phyloP scores from a whole-genome alignment of 257 asterid species.

The Jaltomata sinuosa region DNA sequence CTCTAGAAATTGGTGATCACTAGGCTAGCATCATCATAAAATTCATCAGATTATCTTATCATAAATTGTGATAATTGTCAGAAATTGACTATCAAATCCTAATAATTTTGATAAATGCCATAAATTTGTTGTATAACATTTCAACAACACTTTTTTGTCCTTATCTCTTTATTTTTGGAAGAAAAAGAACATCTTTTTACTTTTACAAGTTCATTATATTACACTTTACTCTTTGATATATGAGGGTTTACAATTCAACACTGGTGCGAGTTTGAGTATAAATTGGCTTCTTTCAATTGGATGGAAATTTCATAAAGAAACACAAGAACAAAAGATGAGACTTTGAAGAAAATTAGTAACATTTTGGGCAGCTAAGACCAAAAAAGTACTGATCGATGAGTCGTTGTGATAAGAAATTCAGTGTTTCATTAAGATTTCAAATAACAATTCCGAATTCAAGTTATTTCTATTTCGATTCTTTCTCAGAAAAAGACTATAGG shows the following conservation, averaged over 20 bases:
- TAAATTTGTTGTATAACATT: neutral
- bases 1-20: too few species aligned
- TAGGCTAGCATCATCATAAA: neutral
- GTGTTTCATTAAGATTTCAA: too few species aligned
- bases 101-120: neutral
- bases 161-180: neutral
- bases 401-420: too few species aligned
- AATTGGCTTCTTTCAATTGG: neutral
- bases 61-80: neutral
- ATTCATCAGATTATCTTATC: neutral
- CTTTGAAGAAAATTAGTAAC: neutral
- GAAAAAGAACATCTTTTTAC: neutral
- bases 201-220: neutral
- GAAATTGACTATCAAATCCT: neutral
- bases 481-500: too few species aligned
- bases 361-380: neutral
- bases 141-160: neutral
- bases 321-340: neutral
- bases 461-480: too few species aligned
- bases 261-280: neutral
- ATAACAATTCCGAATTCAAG: too few species aligned
- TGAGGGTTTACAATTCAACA: neutral
- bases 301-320: neutral
- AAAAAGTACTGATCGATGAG: neutral
- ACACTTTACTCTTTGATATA: neutral